Base-by-base conservation (phyloP, 495 filamentous ascomycete genomes). In the Penicillium roqueforti region DNA sequence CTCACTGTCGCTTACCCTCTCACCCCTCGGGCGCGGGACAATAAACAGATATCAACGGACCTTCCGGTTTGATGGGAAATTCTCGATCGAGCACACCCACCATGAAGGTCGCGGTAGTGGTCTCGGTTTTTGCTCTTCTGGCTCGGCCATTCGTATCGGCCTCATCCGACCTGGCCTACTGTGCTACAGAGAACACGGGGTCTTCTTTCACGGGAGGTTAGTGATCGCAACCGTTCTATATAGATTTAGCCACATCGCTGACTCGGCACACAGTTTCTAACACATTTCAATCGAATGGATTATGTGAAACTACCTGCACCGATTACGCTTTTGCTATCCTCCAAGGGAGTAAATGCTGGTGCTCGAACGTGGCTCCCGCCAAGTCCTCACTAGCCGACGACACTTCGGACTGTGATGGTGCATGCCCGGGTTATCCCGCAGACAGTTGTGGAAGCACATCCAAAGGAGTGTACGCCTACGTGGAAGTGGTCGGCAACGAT, bases 321-420 rank as follows among this genome's bases (percentile, higher is more conserved):
- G 57, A 73, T 25, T 89, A 83, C 64, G 87, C 87, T 9, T 86
- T 88, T 62, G 88, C 78, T 14, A 66, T 92, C 29, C 57, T 91
- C 16, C 84, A 86, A 59, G 76, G 71, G 18, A 71, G 81, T 19
- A 66, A 69, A 29, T 92, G 88, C 70, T 92, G 88, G 88, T 92
- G 88, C 67, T 85, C 86, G 2, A 82, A 92, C 58, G 85, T 85
- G 56, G 75, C 72, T 11, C 88, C 88, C 0, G 73, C 71, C 13
- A 59, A 73, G 16, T 71, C 74, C 22, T 67, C 67, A 55, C 59
- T 68, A 61, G 20, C 68, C 34, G 51, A 58, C 34, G 51, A 58
- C 37, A 47, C 47, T 1, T 60, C 67, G 18, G 67, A 80, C 14
- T 92, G 88, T 68, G 72, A 72, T 53, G 60, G 71, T 7, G 42